A percentile compares a stretch with the other conserved stretches of the same genome.
phyloP scores from a whole-genome alignment of 192 early-diverging fungal species.

The Cladochytrium replicatum region DNA sequence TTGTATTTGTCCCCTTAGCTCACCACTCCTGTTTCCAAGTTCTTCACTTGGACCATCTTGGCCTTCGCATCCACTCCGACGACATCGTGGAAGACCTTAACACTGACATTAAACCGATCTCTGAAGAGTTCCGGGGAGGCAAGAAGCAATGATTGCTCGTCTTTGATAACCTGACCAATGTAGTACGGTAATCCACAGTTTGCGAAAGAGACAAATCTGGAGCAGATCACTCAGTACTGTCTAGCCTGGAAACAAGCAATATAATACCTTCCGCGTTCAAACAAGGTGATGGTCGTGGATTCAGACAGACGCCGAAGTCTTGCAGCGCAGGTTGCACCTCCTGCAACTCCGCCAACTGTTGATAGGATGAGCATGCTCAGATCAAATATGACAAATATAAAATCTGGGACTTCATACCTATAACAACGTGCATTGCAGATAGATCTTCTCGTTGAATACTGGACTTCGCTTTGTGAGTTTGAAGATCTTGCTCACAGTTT shows the following conservation, averaged over 20 bases:
- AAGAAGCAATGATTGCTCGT: constrained; percentile 1
- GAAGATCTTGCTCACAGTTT: no score
- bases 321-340: constrained; percentile 8
- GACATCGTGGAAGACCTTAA: constrained; percentile 3
- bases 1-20: not conserved
- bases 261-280: constrained; percentile 5
- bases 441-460: no score
- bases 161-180: constrained; percentile 1
- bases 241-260: no score
- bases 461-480: no score
- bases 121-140: constrained; percentile 2
- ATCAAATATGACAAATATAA: no score
- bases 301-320: constrained; percentile 6
- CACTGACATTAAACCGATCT: constrained; percentile 8
- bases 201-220: constrained; percentile 8
- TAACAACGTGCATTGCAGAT: no score
- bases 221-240: no score
- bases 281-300: not conserved
- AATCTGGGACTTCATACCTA: no score
- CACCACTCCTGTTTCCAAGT: not conserved
- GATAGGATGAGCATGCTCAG: no score
- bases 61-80: not conserved
- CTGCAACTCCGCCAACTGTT: constrained; percentile 6
- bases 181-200: constrained; percentile 10
- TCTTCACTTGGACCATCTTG: not conserved